A percentile compares a stretch with the other conserved stretches of the same genome.
Conservation (phyloP, 169 alveolate species). For the Plasmodium adleri region DNA sequence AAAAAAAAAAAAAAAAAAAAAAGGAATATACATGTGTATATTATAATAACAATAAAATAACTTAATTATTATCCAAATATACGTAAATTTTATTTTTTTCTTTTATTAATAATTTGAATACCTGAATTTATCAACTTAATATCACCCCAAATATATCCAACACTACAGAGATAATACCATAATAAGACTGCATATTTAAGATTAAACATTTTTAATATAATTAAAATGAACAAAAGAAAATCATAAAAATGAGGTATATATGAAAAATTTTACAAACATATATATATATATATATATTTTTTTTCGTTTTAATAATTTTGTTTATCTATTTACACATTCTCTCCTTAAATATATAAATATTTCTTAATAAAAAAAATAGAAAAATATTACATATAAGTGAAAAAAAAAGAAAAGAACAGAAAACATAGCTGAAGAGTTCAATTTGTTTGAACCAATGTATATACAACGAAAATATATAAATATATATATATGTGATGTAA, state of each 20-base stretch:
- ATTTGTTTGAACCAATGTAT: too few relatives aligned
- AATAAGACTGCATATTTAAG: conserved; percentile 3
- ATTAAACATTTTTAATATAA: conserved; percentile 21
- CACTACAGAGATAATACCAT: conserved; percentile 4
- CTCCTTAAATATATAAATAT: too few relatives aligned
- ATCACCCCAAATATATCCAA: conserved; percentile 1
- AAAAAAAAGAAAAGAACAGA: too few relatives aligned
- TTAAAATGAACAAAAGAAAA: background rate
- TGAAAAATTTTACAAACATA: background rate
- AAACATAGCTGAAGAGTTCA: too few relatives aligned
- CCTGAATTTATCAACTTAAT: conserved; percentile 52
- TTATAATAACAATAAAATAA: background rate
- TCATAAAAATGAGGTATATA: background rate
- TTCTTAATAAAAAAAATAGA: too few relatives aligned
- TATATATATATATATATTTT: background rate
- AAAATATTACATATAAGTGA: too few relatives aligned
- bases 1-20: conserved; percentile 12
- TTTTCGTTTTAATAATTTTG: too few relatives aligned
- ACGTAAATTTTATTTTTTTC: background rate
- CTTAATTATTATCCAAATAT: background rate
- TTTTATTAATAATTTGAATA: conserved; percentile 3
- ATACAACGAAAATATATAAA: too few relatives aligned
- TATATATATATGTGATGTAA: too few relatives aligned
- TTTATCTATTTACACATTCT: too few relatives aligned
- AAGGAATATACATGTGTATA: background rate